phyloP scores from a whole-genome alignment of 2,329 filamentous ascomycete species.

The Tolypocladium tropicale region DNA sequence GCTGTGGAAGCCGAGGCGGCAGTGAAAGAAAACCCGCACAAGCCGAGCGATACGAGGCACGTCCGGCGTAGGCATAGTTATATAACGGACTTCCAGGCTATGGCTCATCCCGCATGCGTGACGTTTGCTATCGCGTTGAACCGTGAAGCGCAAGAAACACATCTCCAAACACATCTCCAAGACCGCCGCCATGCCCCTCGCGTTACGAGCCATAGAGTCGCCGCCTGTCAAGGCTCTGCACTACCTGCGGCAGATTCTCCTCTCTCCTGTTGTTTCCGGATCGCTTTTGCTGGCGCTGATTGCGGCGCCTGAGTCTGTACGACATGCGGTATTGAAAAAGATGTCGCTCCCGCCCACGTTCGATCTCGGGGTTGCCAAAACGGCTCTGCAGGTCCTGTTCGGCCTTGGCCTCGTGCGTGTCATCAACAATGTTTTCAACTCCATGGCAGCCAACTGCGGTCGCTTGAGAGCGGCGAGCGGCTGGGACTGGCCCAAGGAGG shows the following conservation, averaged over 20 bases:
- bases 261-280: constrained; percentile 8
- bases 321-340: neutral
- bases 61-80: neutral
- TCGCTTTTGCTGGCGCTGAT: constrained; percentile 6
- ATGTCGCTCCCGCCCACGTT: constrained; percentile 3
- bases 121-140: neutral
- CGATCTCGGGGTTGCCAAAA: constrained; percentile 2
- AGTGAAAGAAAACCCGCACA: too few species aligned
- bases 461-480: constrained; percentile 8
- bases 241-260: neutral
- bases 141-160: neutral
- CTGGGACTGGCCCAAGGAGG: constrained; percentile 28
- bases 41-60: neutral
- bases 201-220: constrained; percentile 4
- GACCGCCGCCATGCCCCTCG: constrained; percentile 2
- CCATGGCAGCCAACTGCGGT: constrained; percentile 19
- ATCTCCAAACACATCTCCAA: neutral
- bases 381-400: constrained; percentile 9
- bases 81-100: neutral
- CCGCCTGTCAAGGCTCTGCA: constrained; percentile 5
- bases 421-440: constrained; percentile 14
- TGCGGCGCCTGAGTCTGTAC: constrained; percentile 3
- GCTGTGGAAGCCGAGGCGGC: neutral
- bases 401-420: constrained; percentile 11
- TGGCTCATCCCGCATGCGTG: neutral